Evolutionary conservation across 1,284 basidiomycete genomes (phyloP).

Genomic region (Puccinia novopanici): DNA sequence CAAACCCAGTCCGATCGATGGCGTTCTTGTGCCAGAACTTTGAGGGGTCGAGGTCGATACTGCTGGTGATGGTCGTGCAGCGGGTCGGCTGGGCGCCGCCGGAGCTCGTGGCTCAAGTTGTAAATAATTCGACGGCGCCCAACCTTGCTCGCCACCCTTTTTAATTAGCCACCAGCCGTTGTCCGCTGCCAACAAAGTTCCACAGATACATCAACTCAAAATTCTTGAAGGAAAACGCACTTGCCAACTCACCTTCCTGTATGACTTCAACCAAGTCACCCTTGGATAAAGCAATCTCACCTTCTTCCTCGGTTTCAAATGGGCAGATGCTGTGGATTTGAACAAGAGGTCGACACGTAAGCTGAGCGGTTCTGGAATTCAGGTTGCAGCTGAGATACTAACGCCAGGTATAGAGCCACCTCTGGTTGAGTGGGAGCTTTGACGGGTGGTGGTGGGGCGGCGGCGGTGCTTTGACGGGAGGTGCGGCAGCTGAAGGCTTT

Average conservation of each 20-base stretch:
- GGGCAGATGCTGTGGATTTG: constrained; percentile 66
- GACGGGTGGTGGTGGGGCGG: constrained; percentile 49
- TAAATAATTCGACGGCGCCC: constrained; percentile 89
- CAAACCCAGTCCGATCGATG: constrained; percentile 53
- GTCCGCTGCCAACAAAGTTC: constrained; percentile 33
- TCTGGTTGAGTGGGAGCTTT: constrained; percentile 12
- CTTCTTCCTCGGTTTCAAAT: constrained; percentile 79
- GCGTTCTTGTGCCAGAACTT: constrained; percentile 56
- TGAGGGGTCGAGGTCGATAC: constrained; percentile 59
- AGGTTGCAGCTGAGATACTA: neutral
- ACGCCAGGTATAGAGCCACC: constrained; percentile 22
- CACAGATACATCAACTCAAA: constrained; percentile 46
- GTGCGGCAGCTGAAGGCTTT: constrained; percentile 15
- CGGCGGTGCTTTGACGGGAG: constrained; percentile 27
- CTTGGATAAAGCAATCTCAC: constrained; percentile 85
- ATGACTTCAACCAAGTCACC: constrained; percentile 89
- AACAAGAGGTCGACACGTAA: constrained; percentile 30
- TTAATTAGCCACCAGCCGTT: constrained; percentile 89
- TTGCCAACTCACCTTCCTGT: constrained; percentile 70
- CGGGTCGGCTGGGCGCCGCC: constrained; percentile 59
- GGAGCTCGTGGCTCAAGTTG: constrained; percentile 64
- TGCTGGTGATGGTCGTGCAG: constrained; percentile 57
- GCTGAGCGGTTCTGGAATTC: constrained; percentile 50
- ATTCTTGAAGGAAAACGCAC: neutral
- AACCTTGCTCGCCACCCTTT: constrained; percentile 80